These are phyloP conservation scores for Aspergillus felis DNA, from an alignment of 2,329 filamentous ascomycete species.

Conservation along the genomic window DNA sequence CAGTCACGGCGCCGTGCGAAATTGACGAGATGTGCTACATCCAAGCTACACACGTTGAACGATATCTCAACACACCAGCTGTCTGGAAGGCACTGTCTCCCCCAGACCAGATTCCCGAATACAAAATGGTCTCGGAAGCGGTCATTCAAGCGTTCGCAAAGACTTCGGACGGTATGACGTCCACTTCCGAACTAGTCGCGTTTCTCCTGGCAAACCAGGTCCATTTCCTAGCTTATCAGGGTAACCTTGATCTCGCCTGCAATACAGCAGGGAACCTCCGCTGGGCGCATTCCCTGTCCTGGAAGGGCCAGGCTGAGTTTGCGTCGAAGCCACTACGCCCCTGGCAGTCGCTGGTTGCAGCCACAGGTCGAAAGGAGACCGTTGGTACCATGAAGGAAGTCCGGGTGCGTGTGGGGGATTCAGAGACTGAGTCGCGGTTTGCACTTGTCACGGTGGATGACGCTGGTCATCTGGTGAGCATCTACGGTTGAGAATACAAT, in stretches of 20 bases:
- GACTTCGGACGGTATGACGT: constrained; percentile 11
- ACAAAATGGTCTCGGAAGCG: constrained; percentile 3
- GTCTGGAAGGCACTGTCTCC: constrained; percentile 16
- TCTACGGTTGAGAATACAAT: background rate
- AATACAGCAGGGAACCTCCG: constrained; percentile 23
- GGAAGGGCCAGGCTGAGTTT: constrained; percentile 24
- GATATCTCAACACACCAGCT: constrained; percentile 17
- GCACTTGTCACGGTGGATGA: constrained; percentile 13
- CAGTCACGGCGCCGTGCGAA: constrained; percentile 20
- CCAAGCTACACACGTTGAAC: constrained; percentile 9
- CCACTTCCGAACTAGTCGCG: constrained; percentile 1
- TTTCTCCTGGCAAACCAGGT: constrained; percentile 12
- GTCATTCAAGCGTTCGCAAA: constrained; percentile 11
- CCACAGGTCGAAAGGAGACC: constrained; percentile 1
- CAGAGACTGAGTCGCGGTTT: constrained; percentile 3
- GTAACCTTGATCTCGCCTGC: constrained; percentile 23
- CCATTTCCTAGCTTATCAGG: constrained; percentile 22
- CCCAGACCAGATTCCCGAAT: constrained; percentile 12
- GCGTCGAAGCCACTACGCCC: constrained; percentile 11
- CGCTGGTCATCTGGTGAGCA: constrained; percentile 13
- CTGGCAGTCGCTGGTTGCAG: constrained; percentile 11
- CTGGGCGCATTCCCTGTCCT: constrained; percentile 19
- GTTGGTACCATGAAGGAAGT: constrained; percentile 10
- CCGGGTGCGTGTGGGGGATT: background rate
- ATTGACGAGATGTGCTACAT: constrained; percentile 20